Percentiles rank a stretch among this genome's conserved stretches.
These are phyloP conservation scores for Angomonas desouzai DNA, from an alignment of 208 protist species.

Conservation along the genomic window DNA sequence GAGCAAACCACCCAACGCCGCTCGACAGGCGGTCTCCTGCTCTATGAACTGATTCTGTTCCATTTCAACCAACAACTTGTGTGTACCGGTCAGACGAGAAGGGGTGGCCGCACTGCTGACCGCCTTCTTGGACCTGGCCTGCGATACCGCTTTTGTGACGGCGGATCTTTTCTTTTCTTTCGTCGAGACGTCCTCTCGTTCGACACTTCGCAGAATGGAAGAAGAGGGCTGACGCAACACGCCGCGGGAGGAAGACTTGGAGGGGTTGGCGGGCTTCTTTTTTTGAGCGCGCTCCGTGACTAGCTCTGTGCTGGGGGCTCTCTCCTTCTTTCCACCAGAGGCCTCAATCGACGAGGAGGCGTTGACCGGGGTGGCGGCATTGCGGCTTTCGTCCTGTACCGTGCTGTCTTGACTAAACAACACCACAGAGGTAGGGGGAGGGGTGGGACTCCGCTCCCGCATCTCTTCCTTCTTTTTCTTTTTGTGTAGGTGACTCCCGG, in stretches of 20 bases:
- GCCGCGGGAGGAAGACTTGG: neutral
- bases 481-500: neutral
- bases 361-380: neutral
- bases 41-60: constrained; percentile 21
- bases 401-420: constrained; percentile 4
- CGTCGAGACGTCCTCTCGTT: constrained; percentile 7
- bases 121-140: neutral
- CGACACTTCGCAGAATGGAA: neutral
- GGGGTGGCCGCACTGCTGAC: neutral
- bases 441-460: neutral
- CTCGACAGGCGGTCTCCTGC: constrained; percentile 35
- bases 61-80: constrained; percentile 14
- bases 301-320: neutral
- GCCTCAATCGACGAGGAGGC: neutral
- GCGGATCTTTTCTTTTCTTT: neutral
- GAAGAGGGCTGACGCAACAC: constrained; percentile 8
- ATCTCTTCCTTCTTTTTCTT: constrained; percentile 5
- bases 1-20: constrained; percentile 22
- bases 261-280: neutral
- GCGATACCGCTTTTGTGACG: neutral
- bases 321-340: neutral
- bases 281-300: neutral
- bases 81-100: neutral
- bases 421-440: neutral
- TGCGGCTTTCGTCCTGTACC: neutral